phyloP scores from a whole-genome alignment of 2,329 filamentous ascomycete species.

The Clonostachys rosea region DNA sequence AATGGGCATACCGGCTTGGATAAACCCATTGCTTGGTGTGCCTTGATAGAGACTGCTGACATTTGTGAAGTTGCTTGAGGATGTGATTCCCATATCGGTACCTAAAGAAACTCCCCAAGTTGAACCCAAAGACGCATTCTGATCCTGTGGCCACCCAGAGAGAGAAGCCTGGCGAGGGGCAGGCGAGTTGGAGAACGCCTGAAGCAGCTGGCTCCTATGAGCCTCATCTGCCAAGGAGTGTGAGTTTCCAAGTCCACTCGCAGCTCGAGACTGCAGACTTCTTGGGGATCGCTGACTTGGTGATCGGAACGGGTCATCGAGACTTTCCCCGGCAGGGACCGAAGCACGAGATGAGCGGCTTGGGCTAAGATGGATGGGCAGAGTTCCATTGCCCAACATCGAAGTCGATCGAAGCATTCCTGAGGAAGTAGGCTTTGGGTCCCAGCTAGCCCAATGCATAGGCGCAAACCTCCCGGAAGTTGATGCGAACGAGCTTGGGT shows the following conservation, averaged over 20 bases:
- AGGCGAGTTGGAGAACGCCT: conserved; percentile 20
- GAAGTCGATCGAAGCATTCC: not conserved
- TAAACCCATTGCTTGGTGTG: conserved; percentile 23
- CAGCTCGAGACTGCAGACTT: conserved; percentile 4
- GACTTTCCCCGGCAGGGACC: conserved; percentile 4
- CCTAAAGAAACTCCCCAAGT: conserved; percentile 9
- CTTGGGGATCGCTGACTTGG: conserved; percentile 12
- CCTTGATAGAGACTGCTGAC: conserved; percentile 45
- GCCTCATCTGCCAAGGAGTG: conserved; percentile 13
- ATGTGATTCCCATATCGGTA: conserved; percentile 6
- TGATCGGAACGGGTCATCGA: conserved; percentile 25
- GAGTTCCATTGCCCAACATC: no score
- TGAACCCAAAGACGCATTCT: conserved; percentile 8
- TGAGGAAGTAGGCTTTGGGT: not conserved
- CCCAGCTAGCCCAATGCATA: not conserved
- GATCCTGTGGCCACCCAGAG: conserved; percentile 6
- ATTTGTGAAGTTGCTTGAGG: conserved; percentile 37
- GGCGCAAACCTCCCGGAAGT: no score
- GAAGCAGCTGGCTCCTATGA: conserved; percentile 26
- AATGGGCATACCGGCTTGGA: not conserved
- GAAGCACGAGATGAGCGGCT: conserved; percentile 9
- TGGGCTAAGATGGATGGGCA: no score
- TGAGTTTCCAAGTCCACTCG: conserved; percentile 10
- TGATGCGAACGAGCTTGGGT: no score
- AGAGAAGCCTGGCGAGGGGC: conserved; percentile 5